These are phyloP conservation scores for Fraxinus baroniana DNA, from an alignment of 305 asterid species.

Conservation along the genomic window DNA sequence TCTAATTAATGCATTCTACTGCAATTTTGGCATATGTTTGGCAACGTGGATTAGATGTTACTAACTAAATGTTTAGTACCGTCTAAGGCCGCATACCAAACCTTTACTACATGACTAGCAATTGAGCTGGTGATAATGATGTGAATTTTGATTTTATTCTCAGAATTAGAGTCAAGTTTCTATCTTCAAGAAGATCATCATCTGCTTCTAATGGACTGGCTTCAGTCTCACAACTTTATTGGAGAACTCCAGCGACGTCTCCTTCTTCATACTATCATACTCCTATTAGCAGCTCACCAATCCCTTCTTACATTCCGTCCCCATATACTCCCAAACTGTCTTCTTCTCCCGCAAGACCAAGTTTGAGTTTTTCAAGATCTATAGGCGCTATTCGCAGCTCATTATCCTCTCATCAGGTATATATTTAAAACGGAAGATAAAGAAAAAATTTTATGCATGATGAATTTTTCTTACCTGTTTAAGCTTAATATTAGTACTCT, in stretches of 20 bases:
- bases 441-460: neutral
- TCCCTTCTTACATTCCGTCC: slow-evolving; percentile 31
- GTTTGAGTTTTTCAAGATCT: slow-evolving; percentile 27
- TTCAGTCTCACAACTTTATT: slow-evolving; percentile 18
- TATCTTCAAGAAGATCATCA: slow-evolving; percentile 34
- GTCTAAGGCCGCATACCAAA: neutral
- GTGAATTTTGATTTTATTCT: neutral
- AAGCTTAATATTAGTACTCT: neutral
- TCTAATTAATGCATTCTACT: neutral
- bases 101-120: neutral
- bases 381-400: slow-evolving; percentile 25
- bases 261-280: slow-evolving; percentile 35
- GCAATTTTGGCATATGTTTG: neutral
- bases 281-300: slow-evolving; percentile 37
- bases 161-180: slow-evolving; percentile 55
- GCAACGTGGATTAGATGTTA: neutral
- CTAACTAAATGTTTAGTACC: neutral
- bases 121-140: neutral
- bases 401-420: slow-evolving; percentile 35
- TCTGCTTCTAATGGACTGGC: slow-evolving; percentile 38
- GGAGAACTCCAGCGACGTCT: slow-evolving; percentile 37
- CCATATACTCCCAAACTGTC: slow-evolving; percentile 18
- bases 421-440: neutral
- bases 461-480: neutral
- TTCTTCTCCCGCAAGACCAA: slow-evolving; percentile 28